Evolutionary conservation across 371 early-diverging fungal species (phyloP), one percentile per base, ranked within the genome.

Genomic region (Mortierella sp.): DNA sequence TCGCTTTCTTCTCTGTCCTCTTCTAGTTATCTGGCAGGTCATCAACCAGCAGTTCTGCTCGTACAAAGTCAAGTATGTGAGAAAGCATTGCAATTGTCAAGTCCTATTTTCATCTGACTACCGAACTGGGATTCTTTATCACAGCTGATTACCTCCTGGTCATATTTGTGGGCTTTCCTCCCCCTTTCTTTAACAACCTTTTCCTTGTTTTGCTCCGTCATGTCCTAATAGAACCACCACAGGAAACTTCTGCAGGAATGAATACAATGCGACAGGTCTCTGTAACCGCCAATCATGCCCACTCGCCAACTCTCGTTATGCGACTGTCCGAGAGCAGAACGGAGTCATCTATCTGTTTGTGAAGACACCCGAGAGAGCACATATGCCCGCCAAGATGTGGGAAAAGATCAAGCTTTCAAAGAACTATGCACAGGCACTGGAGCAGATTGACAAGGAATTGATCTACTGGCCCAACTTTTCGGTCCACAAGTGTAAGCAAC

Each of bases 221-320:
- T 32, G 34, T 8, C 32, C 46, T 50, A 32, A 32, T 81, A 93
- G 90, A 76, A 97, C 97, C 12, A 80, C 87, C 24, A 90, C 90
- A 30, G 93, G 92, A 54, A 91, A 87, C 78, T 95, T 99, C 64
- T 99, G 99, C 85, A 93, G 97, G 72, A 98, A 99, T 79, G 93
- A 93, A 79, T 95, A 98, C 86, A 99, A 99, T 83, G 94, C 99
- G 8, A 97, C 99, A 8, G 99, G 99, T 46, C 88, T 98, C 24
- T 99, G 99, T 88, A 95, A 93, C 83, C 89, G 96, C 41, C 93
- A 92, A 72, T 94, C 96, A 11, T 99, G 99, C 81, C 99, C 99
- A 15, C 85, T 99, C 65, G 98, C 99, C 54, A 99, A 99, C 86
- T 90, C 92, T 55, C 90, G 94, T 71, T 99, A 99, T 82, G 99